phyloP scores from a whole-genome alignment of 805 yeast species.

The Candida nemodendra region DNA sequence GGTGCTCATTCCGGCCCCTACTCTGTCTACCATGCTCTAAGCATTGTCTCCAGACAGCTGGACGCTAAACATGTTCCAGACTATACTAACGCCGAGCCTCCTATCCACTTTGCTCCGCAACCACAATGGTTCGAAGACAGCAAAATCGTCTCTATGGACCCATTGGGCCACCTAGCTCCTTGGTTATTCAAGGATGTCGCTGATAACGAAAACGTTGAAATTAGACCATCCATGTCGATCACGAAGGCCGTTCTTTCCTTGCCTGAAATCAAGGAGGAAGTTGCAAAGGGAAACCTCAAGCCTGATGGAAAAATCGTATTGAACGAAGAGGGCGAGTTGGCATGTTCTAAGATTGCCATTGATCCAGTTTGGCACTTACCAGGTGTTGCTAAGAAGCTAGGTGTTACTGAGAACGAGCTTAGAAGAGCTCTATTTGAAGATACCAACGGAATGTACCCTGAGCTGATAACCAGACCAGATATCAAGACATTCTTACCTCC shows the following conservation, averaged over 20 bases:
- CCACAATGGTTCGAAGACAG: conserved; percentile 54
- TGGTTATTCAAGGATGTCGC: conserved; percentile 50
- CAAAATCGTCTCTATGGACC: conserved; percentile 65
- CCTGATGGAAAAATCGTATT: conserved; percentile 64
- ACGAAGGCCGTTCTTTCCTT: conserved; percentile 66
- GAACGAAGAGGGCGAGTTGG: conserved; percentile 58
- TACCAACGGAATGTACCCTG: conserved; percentile 72
- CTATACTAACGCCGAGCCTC: conserved; percentile 63
- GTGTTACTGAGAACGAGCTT: conserved; percentile 52
- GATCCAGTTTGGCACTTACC: conserved; percentile 74
- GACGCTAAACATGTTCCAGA: conserved; percentile 53
- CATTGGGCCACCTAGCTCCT: conserved; percentile 66
- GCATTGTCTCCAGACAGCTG: conserved; percentile 59
- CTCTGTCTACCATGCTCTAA: conserved; percentile 62
- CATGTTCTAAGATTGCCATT: conserved; percentile 62
- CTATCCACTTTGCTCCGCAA: conserved; percentile 51
- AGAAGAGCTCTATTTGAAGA: conserved; percentile 64
- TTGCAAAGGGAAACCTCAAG: conserved; percentile 47
- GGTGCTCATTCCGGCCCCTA: conserved; percentile 69
- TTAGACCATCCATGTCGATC: conserved; percentile 64
- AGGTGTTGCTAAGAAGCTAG: conserved; percentile 63
- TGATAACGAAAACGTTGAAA: conserved; percentile 48
- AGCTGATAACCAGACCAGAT: conserved; percentile 65
- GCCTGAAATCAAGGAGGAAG: conserved; percentile 57
- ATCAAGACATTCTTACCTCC: conserved; percentile 66